phyloP scores from a whole-genome alignment of 441 rosid species.

The Adansonia rubrostipa region DNA sequence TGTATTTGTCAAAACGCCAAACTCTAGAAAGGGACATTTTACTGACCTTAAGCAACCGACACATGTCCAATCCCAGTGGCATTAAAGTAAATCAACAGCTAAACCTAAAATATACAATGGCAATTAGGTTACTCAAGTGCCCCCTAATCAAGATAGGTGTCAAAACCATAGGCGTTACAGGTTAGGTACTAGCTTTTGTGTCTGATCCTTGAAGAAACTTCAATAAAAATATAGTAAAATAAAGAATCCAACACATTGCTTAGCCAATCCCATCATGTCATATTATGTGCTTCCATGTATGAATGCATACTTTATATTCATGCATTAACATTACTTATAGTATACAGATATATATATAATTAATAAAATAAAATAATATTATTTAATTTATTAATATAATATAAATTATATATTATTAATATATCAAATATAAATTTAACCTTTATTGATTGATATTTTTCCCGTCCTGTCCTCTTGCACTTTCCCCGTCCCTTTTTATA shows the following conservation, averaged over 20 bases:
- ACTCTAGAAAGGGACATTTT: background rate
- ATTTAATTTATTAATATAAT: too few species aligned
- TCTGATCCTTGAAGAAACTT: constrained; percentile 33
- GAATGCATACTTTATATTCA: background rate
- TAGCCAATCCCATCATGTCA: constrained; percentile 17
- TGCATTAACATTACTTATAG: too few species aligned
- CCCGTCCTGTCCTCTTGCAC: background rate
- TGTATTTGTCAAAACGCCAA: too few species aligned
- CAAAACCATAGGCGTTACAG: background rate
- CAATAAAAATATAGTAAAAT: background rate
- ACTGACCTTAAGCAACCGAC: too few species aligned
- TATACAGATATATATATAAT: too few species aligned
- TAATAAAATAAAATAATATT: too few species aligned
- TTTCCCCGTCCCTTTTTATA: background rate
- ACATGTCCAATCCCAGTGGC: constrained; percentile 2
- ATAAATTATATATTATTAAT: too few species aligned
- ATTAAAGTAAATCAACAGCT: background rate
- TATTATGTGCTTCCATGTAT: constrained; percentile 2
- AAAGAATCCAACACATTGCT: constrained; percentile 13
- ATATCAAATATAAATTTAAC: too few species aligned
- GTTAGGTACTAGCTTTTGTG: background rate
- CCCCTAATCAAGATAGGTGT: constrained; percentile 17
- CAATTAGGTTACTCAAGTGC: background rate
- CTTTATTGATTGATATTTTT: background rate
- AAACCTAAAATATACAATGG: background rate